Evolutionary conservation across 805 yeast genomes (phyloP).

Genomic region (Middelhovenomyces tepae): DNA sequence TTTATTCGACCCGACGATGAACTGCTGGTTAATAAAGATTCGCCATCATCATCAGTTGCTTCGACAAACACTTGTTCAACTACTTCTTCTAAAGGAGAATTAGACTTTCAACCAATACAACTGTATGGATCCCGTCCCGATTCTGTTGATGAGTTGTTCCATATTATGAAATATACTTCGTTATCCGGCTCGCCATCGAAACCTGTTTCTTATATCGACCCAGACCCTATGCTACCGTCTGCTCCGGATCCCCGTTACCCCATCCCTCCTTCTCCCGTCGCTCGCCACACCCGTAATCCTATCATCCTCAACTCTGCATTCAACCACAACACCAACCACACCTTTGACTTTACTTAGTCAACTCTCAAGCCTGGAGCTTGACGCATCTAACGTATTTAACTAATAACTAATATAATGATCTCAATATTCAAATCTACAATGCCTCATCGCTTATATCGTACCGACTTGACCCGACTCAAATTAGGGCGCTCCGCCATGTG

Average conservation of each 20-base stretch:
- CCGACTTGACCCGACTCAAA: no score
- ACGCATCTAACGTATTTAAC: no score
- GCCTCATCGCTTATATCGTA: no score
- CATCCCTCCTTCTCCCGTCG: slow-evolving; percentile 13
- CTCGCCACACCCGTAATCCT: slow-evolving; percentile 14
- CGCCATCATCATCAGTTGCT: slow-evolving; percentile 1
- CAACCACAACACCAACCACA: no score
- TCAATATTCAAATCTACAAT: no score
- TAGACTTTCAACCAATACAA: background rate
- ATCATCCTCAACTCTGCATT: slow-evolving; percentile 13
- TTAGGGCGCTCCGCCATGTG: no score
- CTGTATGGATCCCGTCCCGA: slow-evolving; percentile 1
- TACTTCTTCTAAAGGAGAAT: background rate
- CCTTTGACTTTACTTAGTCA: no score
- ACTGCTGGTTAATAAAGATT: background rate
- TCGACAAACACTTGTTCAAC: slow-evolving; percentile 1
- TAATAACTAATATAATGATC: no score
- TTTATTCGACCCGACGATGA: slow-evolving; percentile 2
- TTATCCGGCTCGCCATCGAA: background rate
- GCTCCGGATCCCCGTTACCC: slow-evolving; percentile 1
- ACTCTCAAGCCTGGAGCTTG: no score
- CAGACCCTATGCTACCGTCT: slow-evolving; percentile 2
- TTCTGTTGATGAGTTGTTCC: background rate
- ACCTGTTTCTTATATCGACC: slow-evolving; percentile 2
- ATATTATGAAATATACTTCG: background rate